phyloP scores from a whole-genome alignment of 2,329 filamentous ascomycete species.

The Alternaria sp. region DNA sequence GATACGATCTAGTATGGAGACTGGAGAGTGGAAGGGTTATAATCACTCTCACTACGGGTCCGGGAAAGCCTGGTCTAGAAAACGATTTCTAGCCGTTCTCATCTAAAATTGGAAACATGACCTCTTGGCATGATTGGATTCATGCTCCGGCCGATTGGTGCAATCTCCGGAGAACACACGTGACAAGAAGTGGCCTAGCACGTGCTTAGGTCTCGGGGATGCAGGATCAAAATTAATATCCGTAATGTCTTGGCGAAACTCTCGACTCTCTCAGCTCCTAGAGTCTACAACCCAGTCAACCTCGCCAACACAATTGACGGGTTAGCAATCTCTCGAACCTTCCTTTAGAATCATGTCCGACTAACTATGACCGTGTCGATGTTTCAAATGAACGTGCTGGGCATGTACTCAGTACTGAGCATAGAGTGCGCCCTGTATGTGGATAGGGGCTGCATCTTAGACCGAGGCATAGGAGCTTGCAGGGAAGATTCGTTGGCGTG shows the following conservation, averaged over 20 bases:
- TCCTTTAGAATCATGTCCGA: not conserved
- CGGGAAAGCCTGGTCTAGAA: not conserved
- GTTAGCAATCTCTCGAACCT: not conserved
- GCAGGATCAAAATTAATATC: not conserved
- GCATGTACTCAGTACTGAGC: not conserved
- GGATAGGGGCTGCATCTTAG: not conserved
- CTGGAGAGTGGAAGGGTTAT: not conserved
- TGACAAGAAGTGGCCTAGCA: not conserved
- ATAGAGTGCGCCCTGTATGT: not conserved
- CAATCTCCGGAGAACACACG: not conserved
- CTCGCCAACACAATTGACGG: not conserved
- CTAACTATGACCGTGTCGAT: not conserved
- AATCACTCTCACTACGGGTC: not conserved
- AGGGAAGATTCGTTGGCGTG: not conserved
- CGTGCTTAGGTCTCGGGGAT: not conserved
- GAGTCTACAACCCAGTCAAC: not conserved
- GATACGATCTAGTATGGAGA: slow-evolving; percentile 5
- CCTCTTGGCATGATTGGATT: not conserved
- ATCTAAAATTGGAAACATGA: not conserved
- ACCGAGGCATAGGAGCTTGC: not conserved
- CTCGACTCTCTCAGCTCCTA: accelerated
- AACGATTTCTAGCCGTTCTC: not conserved
- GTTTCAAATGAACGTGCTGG: not conserved
- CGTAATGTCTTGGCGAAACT: not conserved
- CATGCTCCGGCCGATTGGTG: slow-evolving; percentile 1